Evolutionary conservation across 176 grass and related monocot species (phyloP).

Genomic region (Bothriochloa decipiens): DNA sequence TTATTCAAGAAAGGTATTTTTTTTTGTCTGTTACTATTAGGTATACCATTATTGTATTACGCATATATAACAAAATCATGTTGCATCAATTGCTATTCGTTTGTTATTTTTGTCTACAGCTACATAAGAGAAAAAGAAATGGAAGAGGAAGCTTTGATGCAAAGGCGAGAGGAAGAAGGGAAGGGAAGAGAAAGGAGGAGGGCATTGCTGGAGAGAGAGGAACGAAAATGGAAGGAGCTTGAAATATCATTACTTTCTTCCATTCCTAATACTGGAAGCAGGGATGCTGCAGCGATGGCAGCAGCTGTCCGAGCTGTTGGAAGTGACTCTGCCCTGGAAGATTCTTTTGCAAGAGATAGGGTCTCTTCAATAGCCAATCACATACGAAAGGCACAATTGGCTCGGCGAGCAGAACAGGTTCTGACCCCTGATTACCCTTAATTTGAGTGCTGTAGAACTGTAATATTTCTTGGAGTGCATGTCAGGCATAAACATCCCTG

Average conservation of each 20-base stretch:
- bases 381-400: constrained; percentile 83
- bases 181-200: constrained; percentile 97
- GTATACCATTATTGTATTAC: neutral
- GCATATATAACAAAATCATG: neutral
- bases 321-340: constrained; percentile 86
- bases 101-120: constrained; percentile 54
- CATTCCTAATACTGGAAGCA: constrained; percentile 93
- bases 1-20: constrained; percentile 95
- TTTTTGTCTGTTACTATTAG: neutral
- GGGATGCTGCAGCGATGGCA: constrained; percentile 99
- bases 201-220: constrained; percentile 91
- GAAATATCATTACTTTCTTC: constrained; percentile 90
- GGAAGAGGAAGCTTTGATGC: constrained; percentile 98
- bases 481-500: neutral
- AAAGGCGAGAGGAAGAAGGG: constrained; percentile 98
- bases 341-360: constrained; percentile 95
- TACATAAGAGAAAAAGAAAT: constrained; percentile 99
- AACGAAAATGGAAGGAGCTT: constrained; percentile 99
- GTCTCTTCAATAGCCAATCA: constrained; percentile 84
- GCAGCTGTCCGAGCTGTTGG: constrained; percentile 96
- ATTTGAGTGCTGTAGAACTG: neutral
- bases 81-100: constrained; percentile 1
- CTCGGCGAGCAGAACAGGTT: constrained; percentile 91
- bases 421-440: constrained; percentile 3
- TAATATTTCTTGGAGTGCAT: constrained; percentile 20